A percentile compares a stretch with the other conserved stretches of the same genome.
Evolutionary conservation across 306 rosid species (phyloP).

Genomic region (Betula pendula): DNA sequence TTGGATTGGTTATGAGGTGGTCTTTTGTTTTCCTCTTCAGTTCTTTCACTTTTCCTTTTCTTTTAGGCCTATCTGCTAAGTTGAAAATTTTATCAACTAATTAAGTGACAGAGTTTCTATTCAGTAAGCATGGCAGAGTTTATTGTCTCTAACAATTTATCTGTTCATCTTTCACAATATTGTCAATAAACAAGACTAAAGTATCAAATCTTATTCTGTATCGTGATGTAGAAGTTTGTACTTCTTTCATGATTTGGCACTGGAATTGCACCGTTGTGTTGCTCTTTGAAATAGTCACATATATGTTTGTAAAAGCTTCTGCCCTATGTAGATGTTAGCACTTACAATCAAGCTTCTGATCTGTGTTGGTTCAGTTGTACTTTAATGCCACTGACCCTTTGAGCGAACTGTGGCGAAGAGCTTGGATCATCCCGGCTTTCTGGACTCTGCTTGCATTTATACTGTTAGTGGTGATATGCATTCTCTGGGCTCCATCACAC

Average conservation of each 20-base stretch:
- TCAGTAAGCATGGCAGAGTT: neutral
- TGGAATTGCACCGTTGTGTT: neutral
- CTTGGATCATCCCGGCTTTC: slow-evolving; percentile 76
- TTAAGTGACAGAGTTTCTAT: neutral
- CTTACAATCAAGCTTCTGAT: slow-evolving; percentile 16
- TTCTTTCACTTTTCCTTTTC: neutral
- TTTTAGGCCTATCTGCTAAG: neutral
- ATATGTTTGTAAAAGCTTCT: neutral
- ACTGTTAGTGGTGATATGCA: slow-evolving; percentile 56
- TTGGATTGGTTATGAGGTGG: slow-evolving; percentile 82
- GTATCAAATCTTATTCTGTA: too few species aligned
- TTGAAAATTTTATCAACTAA: too few species aligned
- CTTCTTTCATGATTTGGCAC: too few species aligned
- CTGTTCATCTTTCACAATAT: neutral
- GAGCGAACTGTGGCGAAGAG: slow-evolving; percentile 71
- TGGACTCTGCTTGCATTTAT: slow-evolving; percentile 66
- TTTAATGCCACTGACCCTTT: slow-evolving; percentile 73
- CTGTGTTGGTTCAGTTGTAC: slow-evolving; percentile 57
- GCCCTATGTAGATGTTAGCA: neutral
- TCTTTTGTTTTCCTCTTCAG: slow-evolving; percentile 12
- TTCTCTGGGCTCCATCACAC: slow-evolving; percentile 76
- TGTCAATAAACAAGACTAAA: too few species aligned
- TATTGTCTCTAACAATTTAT: neutral
- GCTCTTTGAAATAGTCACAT: neutral
- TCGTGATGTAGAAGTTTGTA: too few species aligned